Conservation (phyloP, 2,329 filamentous ascomycete species). For the Thyridium curvatum region DNA sequence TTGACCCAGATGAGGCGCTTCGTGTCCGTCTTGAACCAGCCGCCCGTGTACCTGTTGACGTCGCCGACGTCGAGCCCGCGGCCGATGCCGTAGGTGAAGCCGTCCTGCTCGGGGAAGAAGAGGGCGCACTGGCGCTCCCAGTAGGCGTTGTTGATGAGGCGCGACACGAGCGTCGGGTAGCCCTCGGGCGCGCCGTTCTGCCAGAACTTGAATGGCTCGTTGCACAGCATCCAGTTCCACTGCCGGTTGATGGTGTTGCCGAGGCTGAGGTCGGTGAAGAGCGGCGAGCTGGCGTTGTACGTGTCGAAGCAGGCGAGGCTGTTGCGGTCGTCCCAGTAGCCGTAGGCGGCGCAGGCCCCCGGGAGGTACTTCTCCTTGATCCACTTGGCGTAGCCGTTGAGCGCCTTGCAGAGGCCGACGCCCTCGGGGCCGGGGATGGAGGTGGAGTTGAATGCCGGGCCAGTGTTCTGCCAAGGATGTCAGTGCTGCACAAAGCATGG, state of each 20-base stretch:
- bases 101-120: slow-evolving; percentile 30
- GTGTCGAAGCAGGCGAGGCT: slow-evolving; percentile 41
- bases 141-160: slow-evolving; percentile 26
- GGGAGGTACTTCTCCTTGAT: slow-evolving; percentile 33
- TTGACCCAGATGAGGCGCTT: slow-evolving; percentile 32
- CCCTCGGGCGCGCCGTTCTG: slow-evolving; percentile 37
- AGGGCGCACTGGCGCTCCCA: slow-evolving; percentile 37
- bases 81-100: slow-evolving; percentile 25
- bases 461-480: slow-evolving; percentile 24
- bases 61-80: slow-evolving; percentile 20
- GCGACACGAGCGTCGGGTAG: slow-evolving; percentile 32
- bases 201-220: slow-evolving; percentile 36
- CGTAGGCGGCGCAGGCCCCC: slow-evolving; percentile 34
- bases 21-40: slow-evolving; percentile 32
- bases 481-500: background rate
- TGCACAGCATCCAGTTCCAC: slow-evolving; percentile 52
- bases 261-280: slow-evolving; percentile 26
- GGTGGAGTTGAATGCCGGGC: slow-evolving; percentile 20
- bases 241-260: slow-evolving; percentile 40
- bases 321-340: slow-evolving; percentile 32
- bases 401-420: slow-evolving; percentile 43
- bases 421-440: slow-evolving; percentile 40
- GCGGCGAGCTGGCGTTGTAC: slow-evolving; percentile 35
- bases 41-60: slow-evolving; percentile 31
- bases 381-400: slow-evolving; percentile 46